Evolutionary conservation across 2,329 filamentous ascomycete genomes (phyloP).

Genomic region (Exophiala xenobiotica): DNA sequence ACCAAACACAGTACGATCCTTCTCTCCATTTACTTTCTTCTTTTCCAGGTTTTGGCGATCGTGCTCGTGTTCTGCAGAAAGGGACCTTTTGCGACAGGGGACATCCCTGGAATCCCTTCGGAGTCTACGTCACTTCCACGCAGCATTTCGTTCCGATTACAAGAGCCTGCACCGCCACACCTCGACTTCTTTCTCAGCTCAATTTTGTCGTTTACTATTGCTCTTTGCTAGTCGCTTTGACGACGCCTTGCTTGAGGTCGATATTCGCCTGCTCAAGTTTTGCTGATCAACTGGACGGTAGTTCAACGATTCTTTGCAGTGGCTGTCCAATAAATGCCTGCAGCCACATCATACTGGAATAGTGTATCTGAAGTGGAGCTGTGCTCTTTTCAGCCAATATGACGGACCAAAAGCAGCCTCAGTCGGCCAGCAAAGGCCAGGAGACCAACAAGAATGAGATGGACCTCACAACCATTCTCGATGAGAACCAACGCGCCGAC

Average conservation of each 20-base stretch:
- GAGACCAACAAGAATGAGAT: slow-evolving; percentile 28
- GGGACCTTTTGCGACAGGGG: not conserved
- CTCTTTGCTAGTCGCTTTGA: too few species aligned
- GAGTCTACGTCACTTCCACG: not conserved
- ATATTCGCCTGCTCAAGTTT: too few species aligned
- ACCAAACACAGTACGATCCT: not conserved
- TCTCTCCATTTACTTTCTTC: not conserved
- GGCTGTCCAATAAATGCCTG: too few species aligned
- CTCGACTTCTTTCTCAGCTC: not conserved
- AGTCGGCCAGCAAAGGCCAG: slow-evolving; percentile 14
- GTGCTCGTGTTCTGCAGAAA: not conserved
- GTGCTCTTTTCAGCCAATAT: not conserved
- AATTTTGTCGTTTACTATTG: too few species aligned
- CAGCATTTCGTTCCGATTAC: slow-evolving; percentile 12
- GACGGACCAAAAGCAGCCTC: slow-evolving; percentile 11
- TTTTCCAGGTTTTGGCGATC: not conserved
- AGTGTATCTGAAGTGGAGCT: too few species aligned
- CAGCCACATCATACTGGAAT: too few species aligned
- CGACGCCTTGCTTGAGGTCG: too few species aligned
- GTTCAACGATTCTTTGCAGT: too few species aligned
- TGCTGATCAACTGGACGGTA: too few species aligned
- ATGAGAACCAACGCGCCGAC: slow-evolving; percentile 43
- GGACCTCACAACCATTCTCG: slow-evolving; percentile 44
- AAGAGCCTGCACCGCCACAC: slow-evolving; percentile 24
- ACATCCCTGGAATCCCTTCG: not conserved